A percentile compares a stretch with the other conserved stretches of the same genome.
These are phyloP conservation scores for Diaporthe capsici DNA, from an alignment of 2,329 filamentous ascomycete species.

Conservation along the genomic window DNA sequence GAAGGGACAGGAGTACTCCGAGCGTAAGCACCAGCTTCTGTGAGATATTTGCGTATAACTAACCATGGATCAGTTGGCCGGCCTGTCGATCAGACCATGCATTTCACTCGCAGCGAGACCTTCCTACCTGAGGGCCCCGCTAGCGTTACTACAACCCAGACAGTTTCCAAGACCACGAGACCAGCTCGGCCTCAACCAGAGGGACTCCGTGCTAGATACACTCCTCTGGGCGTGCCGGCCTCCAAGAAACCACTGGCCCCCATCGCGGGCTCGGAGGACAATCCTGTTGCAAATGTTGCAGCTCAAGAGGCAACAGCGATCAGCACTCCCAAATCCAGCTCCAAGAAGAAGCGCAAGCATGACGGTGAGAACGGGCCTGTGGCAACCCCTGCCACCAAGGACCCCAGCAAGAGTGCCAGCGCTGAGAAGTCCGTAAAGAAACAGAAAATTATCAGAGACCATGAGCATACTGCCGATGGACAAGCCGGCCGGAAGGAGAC, in stretches of 20 bases:
- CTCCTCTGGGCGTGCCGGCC: conserved; percentile 70
- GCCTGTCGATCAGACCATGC: conserved; percentile 71
- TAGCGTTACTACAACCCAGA: conserved; percentile 55
- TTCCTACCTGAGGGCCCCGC: conserved; percentile 38
- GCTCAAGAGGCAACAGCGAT: conserved; percentile 42
- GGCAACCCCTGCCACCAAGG: conserved; percentile 39
- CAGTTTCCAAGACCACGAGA: conserved; percentile 57
- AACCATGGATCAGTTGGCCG: conserved; percentile 54
- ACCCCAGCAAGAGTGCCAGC: conserved; percentile 39
- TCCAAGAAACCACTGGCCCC: conserved; percentile 46
- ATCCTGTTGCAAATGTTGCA: conserved; percentile 33
- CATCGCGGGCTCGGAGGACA: conserved; percentile 27
- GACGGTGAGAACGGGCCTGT: conserved; percentile 46
- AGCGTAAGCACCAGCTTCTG: background rate
- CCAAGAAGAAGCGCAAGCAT: conserved; percentile 59
- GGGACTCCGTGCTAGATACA: conserved; percentile 76
- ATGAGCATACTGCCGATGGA: conserved; percentile 25
- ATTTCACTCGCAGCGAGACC: conserved; percentile 65
- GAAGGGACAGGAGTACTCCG: conserved; percentile 56
- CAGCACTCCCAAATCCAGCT: conserved; percentile 41
- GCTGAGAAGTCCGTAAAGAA: conserved; percentile 41
- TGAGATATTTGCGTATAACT: conserved; percentile 46
- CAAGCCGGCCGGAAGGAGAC: conserved; percentile 35
- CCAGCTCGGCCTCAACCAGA: conserved; percentile 75
- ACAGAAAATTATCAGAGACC: conserved; percentile 39